Conservation (phyloP, 495 filamentous ascomycete genomes). For the Penicillium ochrochloron region DNA sequence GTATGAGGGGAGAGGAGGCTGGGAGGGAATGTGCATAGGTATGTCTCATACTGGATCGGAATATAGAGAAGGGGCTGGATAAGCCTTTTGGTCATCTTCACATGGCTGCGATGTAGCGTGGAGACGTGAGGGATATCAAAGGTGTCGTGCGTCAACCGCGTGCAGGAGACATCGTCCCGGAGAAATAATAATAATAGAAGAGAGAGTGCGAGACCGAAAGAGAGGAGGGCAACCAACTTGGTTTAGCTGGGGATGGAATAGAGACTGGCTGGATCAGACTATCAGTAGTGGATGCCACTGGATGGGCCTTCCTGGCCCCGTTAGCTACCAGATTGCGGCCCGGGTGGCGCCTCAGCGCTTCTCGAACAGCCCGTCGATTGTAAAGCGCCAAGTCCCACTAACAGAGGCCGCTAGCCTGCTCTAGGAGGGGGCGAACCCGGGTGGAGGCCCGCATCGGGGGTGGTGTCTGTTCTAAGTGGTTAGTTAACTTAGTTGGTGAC, state of each 20-base stretch:
- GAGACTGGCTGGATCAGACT: not conserved
- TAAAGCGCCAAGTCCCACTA: constrained; percentile 24
- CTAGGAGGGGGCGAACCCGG: constrained; percentile 23
- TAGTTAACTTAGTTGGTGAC: not conserved
- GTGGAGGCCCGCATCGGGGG: constrained; percentile 33
- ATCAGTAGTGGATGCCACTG: not conserved
- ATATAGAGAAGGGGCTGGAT: not conserved
- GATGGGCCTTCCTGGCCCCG: not conserved
- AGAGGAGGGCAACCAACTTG: not conserved
- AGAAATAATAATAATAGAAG: constrained; percentile 6
- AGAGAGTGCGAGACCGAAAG: not conserved
- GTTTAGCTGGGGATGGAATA: constrained; percentile 3
- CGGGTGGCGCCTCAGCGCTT: constrained; percentile 14
- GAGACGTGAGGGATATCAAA: constrained; percentile 9
- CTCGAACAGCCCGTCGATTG: constrained; percentile 7
- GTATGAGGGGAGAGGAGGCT: not conserved
- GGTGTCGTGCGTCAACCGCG: constrained; percentile 21
- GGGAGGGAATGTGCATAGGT: constrained; percentile 6
- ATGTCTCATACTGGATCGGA: constrained; percentile 1
- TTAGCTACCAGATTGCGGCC: not conserved
- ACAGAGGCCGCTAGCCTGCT: constrained; percentile 16
- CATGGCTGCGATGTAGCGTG: constrained; percentile 14
- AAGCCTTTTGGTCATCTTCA: constrained; percentile 9
- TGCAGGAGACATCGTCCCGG: not conserved
- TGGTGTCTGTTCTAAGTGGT: constrained; percentile 17